Evolutionary conservation across 495 filamentous ascomycete genomes (phyloP).

Genomic region (Rusavskia elegans): DNA sequence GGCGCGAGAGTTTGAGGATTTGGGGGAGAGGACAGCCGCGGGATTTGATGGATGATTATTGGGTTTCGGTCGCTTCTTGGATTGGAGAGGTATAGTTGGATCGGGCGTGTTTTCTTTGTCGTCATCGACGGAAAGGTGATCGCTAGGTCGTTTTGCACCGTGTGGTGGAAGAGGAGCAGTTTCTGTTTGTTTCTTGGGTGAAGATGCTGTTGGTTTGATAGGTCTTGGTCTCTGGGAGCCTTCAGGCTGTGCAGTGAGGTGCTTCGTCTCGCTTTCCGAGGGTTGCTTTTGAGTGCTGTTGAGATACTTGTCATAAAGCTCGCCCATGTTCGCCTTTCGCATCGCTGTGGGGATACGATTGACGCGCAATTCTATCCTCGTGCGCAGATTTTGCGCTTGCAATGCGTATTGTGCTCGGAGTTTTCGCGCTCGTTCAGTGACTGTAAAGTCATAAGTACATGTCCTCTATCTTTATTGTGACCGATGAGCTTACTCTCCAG

Average conservation of each 20-base stretch:
- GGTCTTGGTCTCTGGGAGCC: conserved; percentile 14
- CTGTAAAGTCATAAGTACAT: conserved; percentile 25
- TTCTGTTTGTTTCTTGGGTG: conserved; percentile 4
- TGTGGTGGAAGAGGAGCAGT: conserved; percentile 6
- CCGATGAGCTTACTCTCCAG: conserved; percentile 59
- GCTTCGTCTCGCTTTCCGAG: conserved; percentile 3
- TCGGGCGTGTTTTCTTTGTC: conserved; percentile 64
- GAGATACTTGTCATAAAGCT: conserved; percentile 47
- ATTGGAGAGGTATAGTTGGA: conserved; percentile 28
- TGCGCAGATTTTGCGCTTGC: conserved; percentile 66
- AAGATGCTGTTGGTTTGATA: background rate
- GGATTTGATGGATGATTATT: conserved; percentile 20
- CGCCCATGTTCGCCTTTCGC: conserved; percentile 70
- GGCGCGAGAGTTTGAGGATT: conserved; percentile 62
- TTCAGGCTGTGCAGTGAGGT: conserved; percentile 12
- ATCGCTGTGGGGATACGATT: conserved; percentile 77
- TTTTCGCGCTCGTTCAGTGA: conserved; percentile 82
- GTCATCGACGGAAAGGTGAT: conserved; percentile 35
- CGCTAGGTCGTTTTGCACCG: conserved; percentile 28
- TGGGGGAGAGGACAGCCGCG: conserved; percentile 57
- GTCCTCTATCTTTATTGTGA: background rate
- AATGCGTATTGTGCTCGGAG: conserved; percentile 80
- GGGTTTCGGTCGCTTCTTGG: conserved; percentile 41
- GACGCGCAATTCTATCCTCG: conserved; percentile 84
- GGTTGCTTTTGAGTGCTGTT: conserved; percentile 5